A percentile compares a stretch with the other conserved stretches of the same genome.
Evolutionary conservation across 1,284 basidiomycete genomes (phyloP).

Genomic region (Ceratobasidium sp.): DNA sequence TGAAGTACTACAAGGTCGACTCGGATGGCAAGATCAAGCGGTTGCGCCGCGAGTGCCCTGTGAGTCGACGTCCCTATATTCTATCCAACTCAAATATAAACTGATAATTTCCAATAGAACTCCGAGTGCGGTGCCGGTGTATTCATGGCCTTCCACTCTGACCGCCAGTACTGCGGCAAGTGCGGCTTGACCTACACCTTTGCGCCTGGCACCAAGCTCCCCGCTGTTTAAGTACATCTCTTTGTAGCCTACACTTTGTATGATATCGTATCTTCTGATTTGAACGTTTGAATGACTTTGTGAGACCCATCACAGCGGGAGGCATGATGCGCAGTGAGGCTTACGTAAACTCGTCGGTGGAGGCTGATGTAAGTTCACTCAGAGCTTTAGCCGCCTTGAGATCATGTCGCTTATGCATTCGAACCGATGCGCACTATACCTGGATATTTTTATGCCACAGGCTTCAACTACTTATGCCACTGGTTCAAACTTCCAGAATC

Average conservation of each 20-base stretch:
- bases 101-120: conserved; percentile 46
- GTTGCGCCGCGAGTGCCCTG: conserved; percentile 93
- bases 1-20: conserved; percentile 99
- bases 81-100: not conserved
- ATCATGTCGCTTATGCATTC: too few relatives aligned
- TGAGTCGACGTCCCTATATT: conserved; percentile 9
- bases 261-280: not conserved
- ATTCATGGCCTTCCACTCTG: conserved; percentile 96
- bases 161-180: conserved; percentile 96
- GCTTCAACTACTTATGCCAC: too few relatives aligned
- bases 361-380: too few relatives aligned
- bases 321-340: too few relatives aligned
- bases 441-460: too few relatives aligned
- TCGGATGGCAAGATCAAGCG: conserved; percentile 99
- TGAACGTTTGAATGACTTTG: too few relatives aligned
- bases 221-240: conserved; percentile 3
- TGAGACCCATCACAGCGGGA: too few relatives aligned
- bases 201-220: conserved; percentile 60
- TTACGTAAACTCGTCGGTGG: too few relatives aligned
- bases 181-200: conserved; percentile 92
- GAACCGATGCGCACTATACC: too few relatives aligned
- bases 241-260: not conserved
- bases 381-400: too few relatives aligned
- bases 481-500: too few relatives aligned
- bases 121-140: conserved; percentile 94